These are phyloP conservation scores for Debaryomyces psychrophilus DNA, from an alignment of 1,139 yeast genomes.

Conservation along the genomic window DNA sequence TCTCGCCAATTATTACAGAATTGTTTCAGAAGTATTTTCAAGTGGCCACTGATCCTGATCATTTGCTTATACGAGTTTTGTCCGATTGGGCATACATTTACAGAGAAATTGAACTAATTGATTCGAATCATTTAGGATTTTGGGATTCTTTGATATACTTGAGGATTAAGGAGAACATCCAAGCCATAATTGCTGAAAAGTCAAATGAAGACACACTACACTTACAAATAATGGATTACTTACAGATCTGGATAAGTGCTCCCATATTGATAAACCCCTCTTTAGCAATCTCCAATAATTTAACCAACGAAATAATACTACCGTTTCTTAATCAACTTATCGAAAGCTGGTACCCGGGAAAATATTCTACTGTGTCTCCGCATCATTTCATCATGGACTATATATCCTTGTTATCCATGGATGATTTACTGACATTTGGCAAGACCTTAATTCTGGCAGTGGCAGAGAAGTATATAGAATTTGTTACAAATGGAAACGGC, in stretches of 20 bases:
- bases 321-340: slow-evolving; percentile 20
- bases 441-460: slow-evolving; percentile 15
- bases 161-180: slow-evolving; percentile 8
- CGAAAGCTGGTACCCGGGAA: slow-evolving; percentile 20
- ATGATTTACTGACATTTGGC: slow-evolving; percentile 17
- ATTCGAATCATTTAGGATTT: background rate
- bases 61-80: slow-evolving; percentile 13
- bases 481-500: slow-evolving; percentile 15
- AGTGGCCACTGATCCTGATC: slow-evolving; percentile 4
- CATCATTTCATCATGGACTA: slow-evolving; percentile 21
- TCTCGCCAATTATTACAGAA: slow-evolving; percentile 7
- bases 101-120: slow-evolving; percentile 14
- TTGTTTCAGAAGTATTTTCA: slow-evolving; percentile 16
- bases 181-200: slow-evolving; percentile 3
- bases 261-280: slow-evolving; percentile 21
- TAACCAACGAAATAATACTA: slow-evolving; percentile 21
- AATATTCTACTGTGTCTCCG: slow-evolving; percentile 9
- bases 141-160: slow-evolving; percentile 14
- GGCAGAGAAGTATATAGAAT: slow-evolving; percentile 17
- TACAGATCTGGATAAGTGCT: slow-evolving; percentile 20
- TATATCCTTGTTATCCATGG: slow-evolving; percentile 20
- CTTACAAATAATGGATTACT: slow-evolving; percentile 14
- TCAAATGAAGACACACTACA: slow-evolving; percentile 12
- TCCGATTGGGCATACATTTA: slow-evolving; percentile 21
- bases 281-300: slow-evolving; percentile 17